These are phyloP conservation scores for Pulveroboletus sp. DNA, from an alignment of 768 basidiomycete genomes.

Conservation along the genomic window DNA sequence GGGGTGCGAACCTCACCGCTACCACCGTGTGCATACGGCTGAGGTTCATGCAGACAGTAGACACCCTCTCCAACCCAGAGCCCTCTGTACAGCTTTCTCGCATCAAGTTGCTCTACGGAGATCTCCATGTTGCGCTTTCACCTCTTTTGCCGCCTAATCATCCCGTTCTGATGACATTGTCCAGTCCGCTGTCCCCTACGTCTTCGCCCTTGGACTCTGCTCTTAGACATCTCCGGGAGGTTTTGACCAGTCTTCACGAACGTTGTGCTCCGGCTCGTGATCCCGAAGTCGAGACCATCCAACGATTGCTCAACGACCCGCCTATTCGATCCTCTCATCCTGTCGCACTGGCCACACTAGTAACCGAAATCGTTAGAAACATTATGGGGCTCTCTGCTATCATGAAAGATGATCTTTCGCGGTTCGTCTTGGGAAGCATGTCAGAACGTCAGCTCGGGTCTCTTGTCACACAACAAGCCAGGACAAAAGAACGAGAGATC, in stretches of 20 bases:
- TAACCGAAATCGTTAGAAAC: slow-evolving; percentile 44
- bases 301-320: slow-evolving; percentile 33
- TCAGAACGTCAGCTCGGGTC: slow-evolving; percentile 53
- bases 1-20: slow-evolving; percentile 43
- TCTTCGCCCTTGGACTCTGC: slow-evolving; percentile 61
- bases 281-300: slow-evolving; percentile 42
- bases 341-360: slow-evolving; percentile 39
- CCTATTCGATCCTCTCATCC: slow-evolving; percentile 20
- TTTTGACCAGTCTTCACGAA: slow-evolving; percentile 46
- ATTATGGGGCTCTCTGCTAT: slow-evolving; percentile 49
- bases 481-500: slow-evolving; percentile 47
- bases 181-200: slow-evolving; percentile 61
- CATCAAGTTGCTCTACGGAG: slow-evolving; percentile 51
- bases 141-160: slow-evolving; percentile 58
- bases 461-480: slow-evolving; percentile 50
- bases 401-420: slow-evolving; percentile 69
- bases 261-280: slow-evolving; percentile 71
- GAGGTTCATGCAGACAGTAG: slow-evolving; percentile 43
- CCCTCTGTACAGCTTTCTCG: slow-evolving; percentile 58
- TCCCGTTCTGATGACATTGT: slow-evolving; percentile 45
- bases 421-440: slow-evolving; percentile 62
- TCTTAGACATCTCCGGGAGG: slow-evolving; percentile 49
- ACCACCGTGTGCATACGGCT: slow-evolving; percentile 10
- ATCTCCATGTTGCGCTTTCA: slow-evolving; percentile 45
- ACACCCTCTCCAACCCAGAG: slow-evolving; percentile 50